Percentiles rank a stretch among this genome's conserved stretches.
phyloP scores from a whole-genome alignment of 139 green algal species.

The Chlamydomonas sp. region DNA sequence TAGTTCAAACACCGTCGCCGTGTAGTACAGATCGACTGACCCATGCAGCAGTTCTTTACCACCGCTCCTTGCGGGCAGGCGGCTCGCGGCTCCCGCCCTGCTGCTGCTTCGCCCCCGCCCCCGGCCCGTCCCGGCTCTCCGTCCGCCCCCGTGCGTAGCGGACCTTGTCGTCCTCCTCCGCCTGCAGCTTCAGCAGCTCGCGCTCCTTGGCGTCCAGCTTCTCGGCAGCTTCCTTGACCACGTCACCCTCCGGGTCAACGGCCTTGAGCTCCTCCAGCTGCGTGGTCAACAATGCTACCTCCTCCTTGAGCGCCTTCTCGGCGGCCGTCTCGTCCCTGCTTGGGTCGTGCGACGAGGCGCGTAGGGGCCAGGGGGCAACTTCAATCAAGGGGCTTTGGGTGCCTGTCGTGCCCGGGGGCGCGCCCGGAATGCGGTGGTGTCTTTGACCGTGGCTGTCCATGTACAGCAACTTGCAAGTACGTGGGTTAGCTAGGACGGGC shows the following conservation, averaged over 20 bases:
- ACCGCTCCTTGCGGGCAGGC: constrained; percentile 4
- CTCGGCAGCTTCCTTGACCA: constrained; percentile 39
- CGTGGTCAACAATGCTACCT: constrained; percentile 60
- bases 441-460: too few species aligned
- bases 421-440: too few species aligned
- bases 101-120: not conserved
- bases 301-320: constrained; percentile 60
- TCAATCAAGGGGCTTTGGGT: not conserved
- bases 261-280: constrained; percentile 61
- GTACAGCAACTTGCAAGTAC: too few species aligned
- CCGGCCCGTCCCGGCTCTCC: not conserved
- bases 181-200: constrained; percentile 45
- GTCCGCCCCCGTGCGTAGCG: constrained; percentile 34
- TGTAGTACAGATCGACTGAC: not conserved
- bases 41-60: not conserved
- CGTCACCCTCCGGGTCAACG: constrained; percentile 27
- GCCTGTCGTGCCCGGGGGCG: too few species aligned
- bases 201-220: constrained; percentile 53
- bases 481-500: too few species aligned
- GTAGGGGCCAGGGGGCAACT: not conserved
- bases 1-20: too few species aligned
- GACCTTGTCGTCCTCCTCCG: constrained; percentile 65
- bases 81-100: not conserved
- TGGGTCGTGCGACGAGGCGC: too few species aligned
- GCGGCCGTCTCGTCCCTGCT: constrained; percentile 68